Conservation (phyloP, 1,284 basidiomycete species). For the Caloboletus inedulis region DNA sequence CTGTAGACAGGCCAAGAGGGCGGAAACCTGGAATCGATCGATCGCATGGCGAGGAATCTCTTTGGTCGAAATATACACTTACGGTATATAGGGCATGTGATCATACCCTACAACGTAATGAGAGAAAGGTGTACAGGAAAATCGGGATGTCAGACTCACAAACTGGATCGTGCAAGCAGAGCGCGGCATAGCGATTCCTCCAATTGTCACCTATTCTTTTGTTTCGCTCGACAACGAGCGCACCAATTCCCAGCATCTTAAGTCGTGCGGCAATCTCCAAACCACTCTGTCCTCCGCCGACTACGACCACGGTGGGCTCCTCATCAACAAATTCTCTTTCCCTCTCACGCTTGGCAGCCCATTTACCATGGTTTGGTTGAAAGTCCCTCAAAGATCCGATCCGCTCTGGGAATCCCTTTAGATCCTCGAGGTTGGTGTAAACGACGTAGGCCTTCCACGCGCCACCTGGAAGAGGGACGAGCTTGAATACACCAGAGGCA, state of each 20-base stretch:
- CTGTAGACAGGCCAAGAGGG: constrained; percentile 41
- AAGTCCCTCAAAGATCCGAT: constrained; percentile 37
- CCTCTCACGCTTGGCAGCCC: constrained; percentile 38
- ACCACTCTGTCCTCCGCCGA: constrained; percentile 45
- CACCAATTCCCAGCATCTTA: constrained; percentile 39
- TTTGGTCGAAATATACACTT: constrained; percentile 2
- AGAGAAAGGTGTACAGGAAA: background rate
- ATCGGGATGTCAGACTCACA: constrained; percentile 28
- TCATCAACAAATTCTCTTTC: constrained; percentile 36
- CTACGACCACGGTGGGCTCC: constrained; percentile 37
- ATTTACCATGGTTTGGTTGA: constrained; percentile 38
- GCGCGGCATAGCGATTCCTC: constrained; percentile 31
- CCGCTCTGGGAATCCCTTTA: constrained; percentile 42
- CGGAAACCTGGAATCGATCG: constrained; percentile 28
- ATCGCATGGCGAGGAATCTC: background rate
- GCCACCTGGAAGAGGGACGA: constrained; percentile 45
- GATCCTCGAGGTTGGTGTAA: constrained; percentile 39
- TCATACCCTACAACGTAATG: constrained; percentile 26
- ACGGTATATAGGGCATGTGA: constrained; percentile 39
- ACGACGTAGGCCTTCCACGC: constrained; percentile 48
- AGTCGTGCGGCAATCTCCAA: constrained; percentile 38
- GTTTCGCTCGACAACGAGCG: constrained; percentile 37
- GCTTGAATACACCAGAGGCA: constrained; percentile 46
- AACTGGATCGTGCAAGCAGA: constrained; percentile 29
- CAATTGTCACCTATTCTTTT: constrained; percentile 25